Percentiles rank a stretch among this genome's conserved stretches.
phyloP scores from a whole-genome alignment of 2,329 filamentous ascomycete genomes.

The Xylariomycetidae sp. region DNA sequence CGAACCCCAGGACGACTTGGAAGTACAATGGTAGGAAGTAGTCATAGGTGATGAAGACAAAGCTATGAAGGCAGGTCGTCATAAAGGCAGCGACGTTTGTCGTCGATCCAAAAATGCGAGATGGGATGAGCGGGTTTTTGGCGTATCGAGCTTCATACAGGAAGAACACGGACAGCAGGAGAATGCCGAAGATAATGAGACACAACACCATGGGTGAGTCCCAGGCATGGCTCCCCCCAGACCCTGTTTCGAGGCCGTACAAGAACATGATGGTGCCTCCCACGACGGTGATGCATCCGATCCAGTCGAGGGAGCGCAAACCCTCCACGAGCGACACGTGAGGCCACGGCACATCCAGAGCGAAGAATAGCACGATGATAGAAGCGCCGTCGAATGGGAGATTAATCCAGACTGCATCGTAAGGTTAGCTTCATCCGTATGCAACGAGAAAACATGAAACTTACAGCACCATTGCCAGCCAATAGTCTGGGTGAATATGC shows the following conservation, averaged over 20 bases:
- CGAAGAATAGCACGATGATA: slow-evolving; percentile 46
- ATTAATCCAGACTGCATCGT: slow-evolving; percentile 38
- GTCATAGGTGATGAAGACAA: slow-evolving; percentile 51
- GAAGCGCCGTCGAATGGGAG: slow-evolving; percentile 35
- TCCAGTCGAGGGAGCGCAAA: slow-evolving; percentile 45
- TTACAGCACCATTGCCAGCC: slow-evolving; percentile 51
- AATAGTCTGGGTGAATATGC: slow-evolving; percentile 51
- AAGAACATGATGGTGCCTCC: slow-evolving; percentile 55
- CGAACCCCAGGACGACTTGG: slow-evolving; percentile 49
- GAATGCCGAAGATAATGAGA: slow-evolving; percentile 45
- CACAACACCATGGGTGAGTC: slow-evolving; percentile 46
- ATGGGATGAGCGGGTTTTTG: slow-evolving; percentile 53
- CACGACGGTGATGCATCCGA: slow-evolving; percentile 51
- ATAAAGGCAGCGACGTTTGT: slow-evolving; percentile 47
- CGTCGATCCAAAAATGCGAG: slow-evolving; percentile 42
- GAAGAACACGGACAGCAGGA: slow-evolving; percentile 39
- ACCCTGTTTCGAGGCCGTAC: slow-evolving; percentile 58
- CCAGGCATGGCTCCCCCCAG: slow-evolving; percentile 45
- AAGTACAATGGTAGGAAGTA: slow-evolving; percentile 61
- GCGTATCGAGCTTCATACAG: slow-evolving; percentile 51
- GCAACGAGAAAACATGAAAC: slow-evolving; percentile 21
- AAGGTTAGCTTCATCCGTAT: background rate
- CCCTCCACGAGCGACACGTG: slow-evolving; percentile 49
- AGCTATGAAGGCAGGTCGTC: slow-evolving; percentile 25
- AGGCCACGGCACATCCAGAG: slow-evolving; percentile 54